These are phyloP conservation scores for Grammothele lineata DNA, from an alignment of 768 basidiomycete genomes.

Conservation along the genomic window DNA sequence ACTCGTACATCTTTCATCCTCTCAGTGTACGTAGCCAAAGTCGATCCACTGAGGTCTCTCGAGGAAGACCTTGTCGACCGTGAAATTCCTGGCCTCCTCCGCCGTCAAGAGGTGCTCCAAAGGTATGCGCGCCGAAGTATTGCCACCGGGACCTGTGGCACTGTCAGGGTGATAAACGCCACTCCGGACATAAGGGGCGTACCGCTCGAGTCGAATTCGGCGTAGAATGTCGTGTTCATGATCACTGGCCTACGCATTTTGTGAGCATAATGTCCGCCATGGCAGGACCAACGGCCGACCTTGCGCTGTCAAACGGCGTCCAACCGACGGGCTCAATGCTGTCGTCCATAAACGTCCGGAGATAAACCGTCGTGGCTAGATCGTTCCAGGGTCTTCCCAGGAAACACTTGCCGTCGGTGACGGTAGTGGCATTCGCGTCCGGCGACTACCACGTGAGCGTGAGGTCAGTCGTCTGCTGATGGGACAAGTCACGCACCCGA, in stretches of 20 bases:
- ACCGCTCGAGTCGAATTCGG: slow-evolving; percentile 55
- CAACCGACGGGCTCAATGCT: slow-evolving; percentile 49
- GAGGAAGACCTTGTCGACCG: slow-evolving; percentile 47
- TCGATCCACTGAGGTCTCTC: slow-evolving; percentile 56
- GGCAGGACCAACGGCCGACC: slow-evolving; percentile 29
- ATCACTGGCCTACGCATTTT: slow-evolving; percentile 42
- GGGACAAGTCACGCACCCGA: slow-evolving; percentile 37
- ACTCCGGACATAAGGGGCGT: background rate
- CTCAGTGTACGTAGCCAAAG: slow-evolving; percentile 38
- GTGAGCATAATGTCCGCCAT: too few relatives aligned
- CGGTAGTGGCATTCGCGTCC: slow-evolving; percentile 48
- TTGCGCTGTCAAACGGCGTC: slow-evolving; percentile 40
- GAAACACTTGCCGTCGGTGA: slow-evolving; percentile 43
- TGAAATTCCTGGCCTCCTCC: slow-evolving; percentile 37
- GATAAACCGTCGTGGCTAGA: slow-evolving; percentile 48
- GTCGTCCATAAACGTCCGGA: slow-evolving; percentile 55
- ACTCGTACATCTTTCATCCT: too few relatives aligned
- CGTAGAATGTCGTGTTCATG: slow-evolving; percentile 52
- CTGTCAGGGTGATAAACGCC: background rate
- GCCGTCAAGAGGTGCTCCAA: slow-evolving; percentile 44
- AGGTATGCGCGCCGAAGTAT: slow-evolving; percentile 38
- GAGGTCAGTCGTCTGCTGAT: too few relatives aligned
- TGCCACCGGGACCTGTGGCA: slow-evolving; percentile 48
- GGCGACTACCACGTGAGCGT: slow-evolving; percentile 44
- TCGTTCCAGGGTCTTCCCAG: slow-evolving; percentile 69